A percentile compares a stretch with the other conserved stretches of the same genome.
Evolutionary conservation across 139 green algal species (phyloP).

Genomic region (Asterochloris erici): DNA sequence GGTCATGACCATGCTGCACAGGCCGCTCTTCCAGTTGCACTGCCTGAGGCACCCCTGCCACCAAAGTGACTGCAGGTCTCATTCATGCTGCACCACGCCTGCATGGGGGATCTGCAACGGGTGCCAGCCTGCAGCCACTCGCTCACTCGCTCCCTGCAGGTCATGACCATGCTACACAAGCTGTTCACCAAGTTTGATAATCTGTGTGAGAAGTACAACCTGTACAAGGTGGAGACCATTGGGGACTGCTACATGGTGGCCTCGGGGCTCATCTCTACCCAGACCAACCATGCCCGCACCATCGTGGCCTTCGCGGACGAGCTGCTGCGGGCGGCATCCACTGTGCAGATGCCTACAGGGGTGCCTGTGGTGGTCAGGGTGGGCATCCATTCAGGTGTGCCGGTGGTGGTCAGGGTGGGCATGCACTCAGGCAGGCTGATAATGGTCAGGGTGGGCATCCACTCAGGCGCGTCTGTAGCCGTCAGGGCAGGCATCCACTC

Average conservation of each 20-base stretch:
- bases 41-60: too few relatives aligned
- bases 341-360: constrained; percentile 8
- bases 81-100: too few relatives aligned
- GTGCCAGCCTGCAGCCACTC: too few relatives aligned
- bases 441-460: constrained; percentile 4
- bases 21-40: too few relatives aligned
- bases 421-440: constrained; percentile 14
- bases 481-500: too few relatives aligned
- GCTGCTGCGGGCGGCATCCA: not conserved
- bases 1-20: too few relatives aligned
- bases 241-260: not conserved
- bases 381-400: constrained; percentile 12
- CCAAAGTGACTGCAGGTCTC: too few relatives aligned
- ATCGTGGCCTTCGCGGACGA: not conserved
- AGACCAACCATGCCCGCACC: not conserved
- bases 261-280: not conserved
- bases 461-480: constrained; percentile 10
- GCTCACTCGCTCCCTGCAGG: not conserved
- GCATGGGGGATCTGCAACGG: too few relatives aligned
- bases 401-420: not conserved
- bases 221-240: constrained; percentile 27
- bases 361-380: not conserved
- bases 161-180: constrained; percentile 14
- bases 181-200: constrained; percentile 17
- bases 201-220: constrained; percentile 8